phyloP scores from a whole-genome alignment of 2,329 filamentous ascomycete genomes.

The Beauveria sp. region DNA sequence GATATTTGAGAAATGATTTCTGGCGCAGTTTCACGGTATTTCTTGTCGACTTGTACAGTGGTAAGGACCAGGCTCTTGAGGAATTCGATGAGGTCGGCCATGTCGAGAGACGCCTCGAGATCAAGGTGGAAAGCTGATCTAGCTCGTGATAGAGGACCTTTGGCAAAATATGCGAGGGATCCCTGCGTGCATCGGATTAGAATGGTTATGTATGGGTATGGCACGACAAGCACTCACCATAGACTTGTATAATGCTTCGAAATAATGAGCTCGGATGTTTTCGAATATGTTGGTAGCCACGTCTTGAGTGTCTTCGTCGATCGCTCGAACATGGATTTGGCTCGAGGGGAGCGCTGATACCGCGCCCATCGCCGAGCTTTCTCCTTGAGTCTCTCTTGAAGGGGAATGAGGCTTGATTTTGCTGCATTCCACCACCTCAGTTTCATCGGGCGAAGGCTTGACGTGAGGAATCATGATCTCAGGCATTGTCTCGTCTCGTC shows the following conservation, averaged over 20 bases:
- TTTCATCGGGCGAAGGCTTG: neutral
- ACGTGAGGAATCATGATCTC: neutral
- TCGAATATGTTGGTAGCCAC: conserved; percentile 48
- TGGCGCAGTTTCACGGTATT: conserved; percentile 66
- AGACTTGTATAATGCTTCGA: conserved; percentile 55
- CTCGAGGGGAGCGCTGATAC: neutral
- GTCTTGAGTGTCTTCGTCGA: conserved; percentile 25
- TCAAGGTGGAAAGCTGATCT: conserved; percentile 62
- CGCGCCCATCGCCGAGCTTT: neutral
- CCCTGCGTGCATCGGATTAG: conserved; percentile 37
- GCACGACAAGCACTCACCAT: conserved; percentile 37
- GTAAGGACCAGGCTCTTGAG: conserved; percentile 62
- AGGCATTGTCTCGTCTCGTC: neutral
- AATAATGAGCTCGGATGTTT: conserved; percentile 50
- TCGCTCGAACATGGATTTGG: conserved; percentile 6
- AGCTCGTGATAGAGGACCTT: conserved; percentile 70
- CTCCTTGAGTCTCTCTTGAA: neutral
- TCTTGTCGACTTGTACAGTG: conserved; percentile 65
- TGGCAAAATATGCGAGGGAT: conserved; percentile 75
- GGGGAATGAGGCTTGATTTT: neutral
- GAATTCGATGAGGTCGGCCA: conserved; percentile 58
- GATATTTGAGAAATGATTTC: conserved; percentile 52
- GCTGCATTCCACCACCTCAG: neutral
- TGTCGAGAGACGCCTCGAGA: conserved; percentile 51
- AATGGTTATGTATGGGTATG: conserved; percentile 22